Conservation (phyloP, 345 rosid genomes). For the Salix purpurea region DNA sequence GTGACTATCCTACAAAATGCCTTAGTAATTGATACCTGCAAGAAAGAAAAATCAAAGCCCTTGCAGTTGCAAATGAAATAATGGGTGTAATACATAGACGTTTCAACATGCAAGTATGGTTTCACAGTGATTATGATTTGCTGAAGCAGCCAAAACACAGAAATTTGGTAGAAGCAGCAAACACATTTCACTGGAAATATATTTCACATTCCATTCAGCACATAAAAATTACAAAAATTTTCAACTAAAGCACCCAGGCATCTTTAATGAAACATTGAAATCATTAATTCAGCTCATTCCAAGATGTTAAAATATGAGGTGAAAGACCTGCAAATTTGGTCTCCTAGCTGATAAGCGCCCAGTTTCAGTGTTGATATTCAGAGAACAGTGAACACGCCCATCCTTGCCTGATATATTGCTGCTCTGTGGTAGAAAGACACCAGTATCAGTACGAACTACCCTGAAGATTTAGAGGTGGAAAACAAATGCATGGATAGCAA, state of each 20-base stretch:
- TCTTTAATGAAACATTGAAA: not conserved
- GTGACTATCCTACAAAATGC: not conserved
- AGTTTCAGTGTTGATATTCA: constrained; percentile 95
- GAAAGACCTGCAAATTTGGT: constrained; percentile 88
- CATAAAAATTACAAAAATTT: not conserved
- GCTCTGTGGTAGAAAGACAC: constrained; percentile 42
- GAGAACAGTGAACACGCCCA: constrained; percentile 90
- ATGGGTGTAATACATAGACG: not conserved
- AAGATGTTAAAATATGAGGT: not conserved
- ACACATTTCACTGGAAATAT: not conserved
- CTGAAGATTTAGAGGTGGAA: not conserved
- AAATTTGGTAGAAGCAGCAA: not conserved
- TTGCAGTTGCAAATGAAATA: constrained; percentile 4
- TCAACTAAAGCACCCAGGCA: not conserved
- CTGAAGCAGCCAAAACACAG: not conserved
- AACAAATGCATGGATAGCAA: not conserved
- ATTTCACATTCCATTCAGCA: not conserved
- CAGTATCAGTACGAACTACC: not conserved
- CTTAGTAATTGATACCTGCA: not conserved
- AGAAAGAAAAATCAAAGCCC: not conserved
- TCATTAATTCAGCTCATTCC: not conserved
- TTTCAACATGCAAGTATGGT: not conserved
- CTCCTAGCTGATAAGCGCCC: constrained; percentile 99
- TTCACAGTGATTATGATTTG: not conserved
- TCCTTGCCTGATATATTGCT: constrained; percentile 70